phyloP scores from a whole-genome alignment of 2,329 filamentous ascomycete genomes.

The Fusarium aywerte region DNA sequence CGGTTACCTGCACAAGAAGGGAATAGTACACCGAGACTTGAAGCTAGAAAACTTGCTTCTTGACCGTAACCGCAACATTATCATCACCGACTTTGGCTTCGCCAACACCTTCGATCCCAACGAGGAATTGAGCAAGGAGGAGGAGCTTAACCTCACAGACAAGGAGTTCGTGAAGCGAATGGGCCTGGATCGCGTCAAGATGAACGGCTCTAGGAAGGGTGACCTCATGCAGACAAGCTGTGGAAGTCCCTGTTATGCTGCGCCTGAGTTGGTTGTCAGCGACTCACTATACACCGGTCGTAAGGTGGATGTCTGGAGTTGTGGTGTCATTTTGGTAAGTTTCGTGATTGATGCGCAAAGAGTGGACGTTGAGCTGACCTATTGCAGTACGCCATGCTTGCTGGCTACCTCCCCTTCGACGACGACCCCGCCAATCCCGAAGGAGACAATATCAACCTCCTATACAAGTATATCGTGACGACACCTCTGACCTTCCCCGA shows the following conservation, averaged over 20 bases:
- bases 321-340: constrained; percentile 95
- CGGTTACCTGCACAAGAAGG: constrained; percentile 97
- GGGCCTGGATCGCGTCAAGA: constrained; percentile 82
- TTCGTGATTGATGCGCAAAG: background rate
- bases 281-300: constrained; percentile 96
- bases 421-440: constrained; percentile 98
- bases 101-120: constrained; percentile 94
- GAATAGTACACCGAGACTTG: constrained; percentile 95
- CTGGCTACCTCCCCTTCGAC: constrained; percentile 96
- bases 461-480: constrained; percentile 99
- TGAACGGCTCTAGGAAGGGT: constrained; percentile 81
- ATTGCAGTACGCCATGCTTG: constrained; percentile 95
- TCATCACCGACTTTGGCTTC: constrained; percentile 99
- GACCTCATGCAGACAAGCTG: constrained; percentile 99
- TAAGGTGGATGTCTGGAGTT: constrained; percentile 99
- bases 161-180: constrained; percentile 87
- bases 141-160: constrained; percentile 87
- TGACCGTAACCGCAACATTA: constrained; percentile 97
- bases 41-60: constrained; percentile 96
- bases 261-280: constrained; percentile 95
- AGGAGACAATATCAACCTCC: constrained; percentile 97
- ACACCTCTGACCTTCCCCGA: constrained; percentile 97
- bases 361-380: constrained; percentile 20
- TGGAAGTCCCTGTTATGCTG: constrained; percentile 96
- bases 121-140: constrained; percentile 89